Evolutionary conservation across 108 stramenopile species (phyloP), one percentile per base, ranked within the genome.

Genomic region (Epithemia pelagica): DNA sequence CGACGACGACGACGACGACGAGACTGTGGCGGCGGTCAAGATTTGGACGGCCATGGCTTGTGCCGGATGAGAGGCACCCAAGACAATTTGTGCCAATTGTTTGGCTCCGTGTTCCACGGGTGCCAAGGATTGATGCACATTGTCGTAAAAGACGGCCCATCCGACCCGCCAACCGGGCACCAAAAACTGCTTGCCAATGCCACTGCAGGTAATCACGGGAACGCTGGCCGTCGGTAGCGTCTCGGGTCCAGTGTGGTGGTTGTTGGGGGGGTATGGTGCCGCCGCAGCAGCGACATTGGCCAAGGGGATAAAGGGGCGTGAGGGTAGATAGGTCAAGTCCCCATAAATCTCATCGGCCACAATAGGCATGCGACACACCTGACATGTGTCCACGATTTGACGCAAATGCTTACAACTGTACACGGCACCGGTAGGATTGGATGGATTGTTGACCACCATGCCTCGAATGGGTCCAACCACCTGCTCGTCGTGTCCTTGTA

Each of bases 311-410:
- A 93, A 97, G 5, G 56, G 8, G 53, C 71, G 71, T 15, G 37
- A 10, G 30, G 55, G 22, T 2, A 67, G 76, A 68, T 95, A 94
- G 8, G 80, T 83, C 72, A 96, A 70, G 62, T 86, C 82, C 28
- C 97, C 95, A 67, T 97, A 97, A 32, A 97, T 87, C 72, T 97
- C 97, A 80, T 97, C 97, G 3, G 92, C 75, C 31, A 97, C 75
- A 2, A 95, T 89, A 8, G 89, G 89, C 15, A 96, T 7, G 2
- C 67, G 74, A 73, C 86, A 76, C 66, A 59, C 68, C 46, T 73
- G 75, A 28, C 92, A 94, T 55, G 93, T 73, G 19, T 54, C 64
- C 28, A 91, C 69, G 21, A 95, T 74, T 0, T 78, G 71, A 7
- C 33, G 23, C 31, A 96, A 77, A 74, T 95, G 92, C 24, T 77